phyloP scores from a whole-genome alignment of 2,329 filamentous ascomycete genomes.

The Colletotrichum magnum region DNA sequence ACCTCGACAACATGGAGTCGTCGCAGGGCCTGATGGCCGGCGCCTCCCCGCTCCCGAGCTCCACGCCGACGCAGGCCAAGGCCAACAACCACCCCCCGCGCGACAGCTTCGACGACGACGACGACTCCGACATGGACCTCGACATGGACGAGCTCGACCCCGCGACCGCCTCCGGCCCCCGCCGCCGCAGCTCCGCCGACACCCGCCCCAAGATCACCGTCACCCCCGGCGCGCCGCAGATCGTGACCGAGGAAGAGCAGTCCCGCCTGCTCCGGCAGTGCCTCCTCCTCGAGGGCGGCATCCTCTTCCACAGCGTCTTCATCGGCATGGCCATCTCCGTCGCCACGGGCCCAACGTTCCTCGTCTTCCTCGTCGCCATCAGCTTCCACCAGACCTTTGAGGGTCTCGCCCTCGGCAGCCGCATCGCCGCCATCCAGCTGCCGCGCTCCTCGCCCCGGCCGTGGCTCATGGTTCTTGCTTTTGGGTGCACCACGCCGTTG shows the following conservation, averaged over 20 bases:
- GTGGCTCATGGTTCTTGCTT: slow-evolving; percentile 86
- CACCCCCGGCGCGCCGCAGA: slow-evolving; percentile 28
- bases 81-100: slow-evolving; percentile 31
- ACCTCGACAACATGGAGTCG: slow-evolving; percentile 65
- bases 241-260: slow-evolving; percentile 66
- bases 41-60: slow-evolving; percentile 70
- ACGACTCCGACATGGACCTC: slow-evolving; percentile 71
- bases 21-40: slow-evolving; percentile 70
- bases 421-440: slow-evolving; percentile 88
- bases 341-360: slow-evolving; percentile 82
- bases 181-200: slow-evolving; percentile 46
- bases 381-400: slow-evolving; percentile 92
- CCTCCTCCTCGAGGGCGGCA: slow-evolving; percentile 84
- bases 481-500: slow-evolving; percentile 75
- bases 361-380: slow-evolving; percentile 85
- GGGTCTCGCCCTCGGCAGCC: slow-evolving; percentile 86
- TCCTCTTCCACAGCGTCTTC: slow-evolving; percentile 88
- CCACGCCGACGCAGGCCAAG: slow-evolving; percentile 57
- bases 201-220: slow-evolving; percentile 42
- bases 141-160: slow-evolving; percentile 74
- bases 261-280: slow-evolving; percentile 82
- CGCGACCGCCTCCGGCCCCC: slow-evolving; percentile 42
- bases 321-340: slow-evolving; percentile 91
- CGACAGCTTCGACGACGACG: slow-evolving; percentile 50
- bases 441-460: slow-evolving; percentile 80